Base-by-base conservation (phyloP, 2,329 filamentous ascomycete genomes). In the Aschersonia sp. region DNA sequence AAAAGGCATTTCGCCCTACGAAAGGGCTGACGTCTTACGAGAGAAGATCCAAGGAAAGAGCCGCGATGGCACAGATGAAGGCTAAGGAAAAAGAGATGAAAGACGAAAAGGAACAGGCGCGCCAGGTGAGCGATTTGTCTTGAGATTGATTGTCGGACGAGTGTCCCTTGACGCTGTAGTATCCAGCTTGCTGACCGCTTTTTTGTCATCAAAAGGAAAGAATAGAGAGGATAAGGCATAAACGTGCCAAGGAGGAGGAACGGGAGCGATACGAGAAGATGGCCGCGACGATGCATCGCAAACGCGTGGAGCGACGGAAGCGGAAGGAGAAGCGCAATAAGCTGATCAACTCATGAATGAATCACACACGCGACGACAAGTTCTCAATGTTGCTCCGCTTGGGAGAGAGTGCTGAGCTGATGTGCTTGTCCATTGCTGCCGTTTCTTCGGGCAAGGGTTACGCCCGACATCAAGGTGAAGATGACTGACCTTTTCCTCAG, bases 221-320 rank as follows among this genome's bases (percentile, higher is more conserved):
- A 55, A 80, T 92, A 48, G 77, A 89, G 59, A 76, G 76, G 9
- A 85, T 97, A 61, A 89, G 85, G 59, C 88, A 94, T 54, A 89
- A 84, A 66, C 78, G 87, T 56, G 84, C 80, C 28, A 85, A 83
- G 47, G 97, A 96, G 75, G 89, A 88, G 58, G 92, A 97, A 72
- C 89, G 85, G 66, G 88, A 89, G 60, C 75, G 91, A 56, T 97
- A 91, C 62, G 87, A 89, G 65, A 87, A 89, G 72, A 79, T 98
- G 79, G 91, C 89, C 28, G 87, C 89, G 70, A 97, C 92, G 72
- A 97, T 98, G 92, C 91, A 97, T 71, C 81, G 79, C 67, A 97
- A 95, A 75, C 77, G 89, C 52, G 84, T 97, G 9, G 92, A 98
- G 69, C 79, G 92, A 57, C 68, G 95, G 66, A 95, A 89, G 81